phyloP scores from a whole-genome alignment of 1,284 basidiomycete species.

The Wallemia ichthyophaga region DNA sequence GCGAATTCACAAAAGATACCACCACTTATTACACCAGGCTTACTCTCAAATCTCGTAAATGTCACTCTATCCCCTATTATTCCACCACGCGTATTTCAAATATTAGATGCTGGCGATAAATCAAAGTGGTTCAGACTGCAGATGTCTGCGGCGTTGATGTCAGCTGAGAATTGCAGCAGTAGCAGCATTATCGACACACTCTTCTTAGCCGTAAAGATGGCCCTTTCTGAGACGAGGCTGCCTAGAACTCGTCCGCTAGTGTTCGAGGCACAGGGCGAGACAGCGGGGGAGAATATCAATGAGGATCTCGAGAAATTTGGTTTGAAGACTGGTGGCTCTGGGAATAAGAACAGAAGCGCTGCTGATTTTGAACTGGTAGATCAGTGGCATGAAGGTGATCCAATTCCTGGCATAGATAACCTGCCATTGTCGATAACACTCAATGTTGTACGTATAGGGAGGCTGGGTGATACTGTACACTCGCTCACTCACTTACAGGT shows the following conservation, averaged over 20 bases:
- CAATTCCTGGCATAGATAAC: not conserved
- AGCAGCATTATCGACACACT: not conserved
- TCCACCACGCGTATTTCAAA: not conserved
- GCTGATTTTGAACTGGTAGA: not conserved
- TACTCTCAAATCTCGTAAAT: not conserved
- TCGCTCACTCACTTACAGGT: too few species aligned
- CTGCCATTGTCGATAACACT: not conserved
- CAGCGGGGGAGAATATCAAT: too few species aligned
- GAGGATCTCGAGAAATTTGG: too few species aligned
- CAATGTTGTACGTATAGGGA: not conserved
- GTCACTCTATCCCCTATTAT: not conserved
- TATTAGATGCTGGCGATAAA: not conserved
- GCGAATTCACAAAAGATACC: not conserved
- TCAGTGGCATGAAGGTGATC: not conserved
- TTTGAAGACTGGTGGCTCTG: too few species aligned
- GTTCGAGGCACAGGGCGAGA: not conserved
- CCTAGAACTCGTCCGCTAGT: not conserved
- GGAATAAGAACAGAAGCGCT: not conserved
- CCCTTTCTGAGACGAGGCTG: not conserved
- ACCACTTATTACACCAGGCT: not conserved
- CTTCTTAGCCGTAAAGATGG: not conserved
- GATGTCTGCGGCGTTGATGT: not conserved
- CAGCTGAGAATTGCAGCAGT: not conserved
- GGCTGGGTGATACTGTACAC: too few species aligned
- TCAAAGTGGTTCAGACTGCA: not conserved